Evolutionary conservation across 768 basidiomycete species (phyloP).

Genomic region (Suillus occidentalis): DNA sequence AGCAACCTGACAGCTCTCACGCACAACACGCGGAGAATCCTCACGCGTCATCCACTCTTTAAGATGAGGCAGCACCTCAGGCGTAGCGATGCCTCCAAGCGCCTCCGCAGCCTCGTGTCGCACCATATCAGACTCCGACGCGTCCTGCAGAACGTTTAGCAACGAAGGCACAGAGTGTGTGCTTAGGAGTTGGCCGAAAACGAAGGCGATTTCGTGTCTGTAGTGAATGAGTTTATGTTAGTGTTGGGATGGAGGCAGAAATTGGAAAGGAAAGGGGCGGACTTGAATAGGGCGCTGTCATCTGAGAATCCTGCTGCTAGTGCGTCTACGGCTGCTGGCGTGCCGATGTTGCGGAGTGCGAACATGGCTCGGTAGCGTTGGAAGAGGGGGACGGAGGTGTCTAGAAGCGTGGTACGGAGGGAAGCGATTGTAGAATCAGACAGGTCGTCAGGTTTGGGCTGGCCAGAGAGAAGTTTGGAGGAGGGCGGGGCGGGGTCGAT

Average conservation of each 20-base stretch:
- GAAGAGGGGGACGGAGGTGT: conserved; percentile 73
- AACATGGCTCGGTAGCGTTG: conserved; percentile 99
- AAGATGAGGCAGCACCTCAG: conserved; percentile 85
- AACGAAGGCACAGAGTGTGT: conserved; percentile 86
- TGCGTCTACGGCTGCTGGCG: conserved; percentile 81
- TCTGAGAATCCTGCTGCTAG: conserved; percentile 90
- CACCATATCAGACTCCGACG: conserved; percentile 89
- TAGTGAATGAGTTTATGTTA: background rate
- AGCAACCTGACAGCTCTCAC: conserved; percentile 94
- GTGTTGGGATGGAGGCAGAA: background rate
- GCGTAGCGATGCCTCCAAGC: conserved; percentile 93
- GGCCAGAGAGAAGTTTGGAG: conserved; percentile 57
- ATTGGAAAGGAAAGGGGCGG: conserved; percentile 24
- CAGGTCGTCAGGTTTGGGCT: conserved; percentile 50
- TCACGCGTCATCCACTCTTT: conserved; percentile 79
- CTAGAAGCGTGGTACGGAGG: conserved; percentile 63
- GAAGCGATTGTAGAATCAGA: conserved; percentile 48
- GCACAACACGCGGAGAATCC: conserved; percentile 86
- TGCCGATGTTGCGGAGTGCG: conserved; percentile 90
- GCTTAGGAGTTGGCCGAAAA: conserved; percentile 94
- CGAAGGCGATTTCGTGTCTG: conserved; percentile 97
- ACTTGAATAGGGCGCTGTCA: conserved; percentile 93
- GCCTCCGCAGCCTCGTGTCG: conserved; percentile 99
- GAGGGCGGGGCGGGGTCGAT: conserved; percentile 88
- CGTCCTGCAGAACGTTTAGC: conserved; percentile 70